These are phyloP conservation scores for Skeletonema costatum DNA, from an alignment of 108 stramenopile genomes.

Conservation along the genomic window DNA sequence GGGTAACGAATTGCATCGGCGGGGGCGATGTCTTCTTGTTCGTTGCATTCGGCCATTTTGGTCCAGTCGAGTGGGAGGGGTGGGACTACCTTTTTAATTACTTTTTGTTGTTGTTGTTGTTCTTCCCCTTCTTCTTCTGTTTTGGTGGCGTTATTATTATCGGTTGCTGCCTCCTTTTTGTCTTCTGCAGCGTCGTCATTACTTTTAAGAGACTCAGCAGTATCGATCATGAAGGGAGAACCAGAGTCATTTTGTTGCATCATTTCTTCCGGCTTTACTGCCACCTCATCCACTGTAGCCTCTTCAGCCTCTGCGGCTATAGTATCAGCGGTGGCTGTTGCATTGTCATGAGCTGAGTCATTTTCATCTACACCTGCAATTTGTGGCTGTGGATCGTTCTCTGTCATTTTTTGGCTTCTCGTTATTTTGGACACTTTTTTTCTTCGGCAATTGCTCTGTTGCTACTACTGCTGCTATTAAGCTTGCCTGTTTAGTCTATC, in stretches of 20 bases:
- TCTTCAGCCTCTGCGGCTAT: background rate
- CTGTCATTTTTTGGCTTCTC: background rate
- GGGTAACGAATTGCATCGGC: conserved; percentile 65
- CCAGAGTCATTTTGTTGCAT: background rate
- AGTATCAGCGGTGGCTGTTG: background rate
- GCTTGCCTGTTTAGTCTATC: too few species aligned
- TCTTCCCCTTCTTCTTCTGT: background rate
- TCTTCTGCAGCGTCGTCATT: background rate
- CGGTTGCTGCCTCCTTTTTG: background rate
- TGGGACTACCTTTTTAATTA: conserved; percentile 10
- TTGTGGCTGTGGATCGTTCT: background rate
- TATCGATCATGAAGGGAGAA: background rate
- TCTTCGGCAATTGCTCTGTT: too few species aligned
- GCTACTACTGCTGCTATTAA: too few species aligned
- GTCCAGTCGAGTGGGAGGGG: conserved; percentile 75
- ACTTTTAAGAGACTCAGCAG: background rate
- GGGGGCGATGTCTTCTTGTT: conserved; percentile 1
- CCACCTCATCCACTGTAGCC: background rate
- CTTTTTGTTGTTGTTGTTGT: background rate
- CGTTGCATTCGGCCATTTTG: conserved; percentile 40
- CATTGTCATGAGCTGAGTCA: background rate
- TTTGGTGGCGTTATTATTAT: background rate
- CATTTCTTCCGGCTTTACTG: background rate
- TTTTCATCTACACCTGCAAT: background rate
- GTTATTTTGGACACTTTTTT: background rate